Base-by-base conservation (phyloP, 345 rosid species). In the Iberis pinnata region DNA sequence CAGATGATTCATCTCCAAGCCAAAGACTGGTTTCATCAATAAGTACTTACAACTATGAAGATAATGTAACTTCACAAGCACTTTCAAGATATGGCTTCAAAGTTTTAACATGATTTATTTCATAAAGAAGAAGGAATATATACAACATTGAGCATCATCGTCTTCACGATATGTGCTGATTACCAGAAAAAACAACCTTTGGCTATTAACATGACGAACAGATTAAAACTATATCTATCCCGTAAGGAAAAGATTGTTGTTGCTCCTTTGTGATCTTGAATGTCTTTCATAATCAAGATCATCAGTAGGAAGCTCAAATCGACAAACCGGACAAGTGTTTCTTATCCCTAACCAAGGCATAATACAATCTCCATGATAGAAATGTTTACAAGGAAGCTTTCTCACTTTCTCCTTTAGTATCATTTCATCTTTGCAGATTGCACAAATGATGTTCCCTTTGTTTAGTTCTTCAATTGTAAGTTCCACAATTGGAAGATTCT, bases 251-350 rank as follows among this genome's bases (percentile, higher is more conserved):
- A 52, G n/a, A 12, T 41, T 49, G 45, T 7, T 9, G 6, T 12
- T 49, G 1, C 43, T 51, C 33, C 70, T 59, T 25, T 17, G 65
- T 31, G 43, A 44, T 53, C 62, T 64, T 49, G 47, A 29, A 13
- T 12, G 64, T 51, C 69, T 59, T 72, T 74, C 84, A 20, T 67
- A 74, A 13, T 74, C 77, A 42, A 53, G 27, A 58, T 76, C 80
- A 68, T 80, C 86, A 12, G 73, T 75, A 50, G 80, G 80, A 41
- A 77, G 41, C 69, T 78, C 82, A 50, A 60, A 72, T 27, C 79
- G 69, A 59, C 82, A 78, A 60, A 78, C 71, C 0, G 82, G 82
- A 38, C 82, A 78, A 8, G 82, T 69, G 45, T 78, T 78, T 60
- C 79, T 56, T 26, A 78, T 60, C 43, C 60, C 73, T 38, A 78